These are phyloP conservation scores for Cadophora sp. DNA, from an alignment of 2,329 filamentous ascomycete genomes.

Conservation along the genomic window DNA sequence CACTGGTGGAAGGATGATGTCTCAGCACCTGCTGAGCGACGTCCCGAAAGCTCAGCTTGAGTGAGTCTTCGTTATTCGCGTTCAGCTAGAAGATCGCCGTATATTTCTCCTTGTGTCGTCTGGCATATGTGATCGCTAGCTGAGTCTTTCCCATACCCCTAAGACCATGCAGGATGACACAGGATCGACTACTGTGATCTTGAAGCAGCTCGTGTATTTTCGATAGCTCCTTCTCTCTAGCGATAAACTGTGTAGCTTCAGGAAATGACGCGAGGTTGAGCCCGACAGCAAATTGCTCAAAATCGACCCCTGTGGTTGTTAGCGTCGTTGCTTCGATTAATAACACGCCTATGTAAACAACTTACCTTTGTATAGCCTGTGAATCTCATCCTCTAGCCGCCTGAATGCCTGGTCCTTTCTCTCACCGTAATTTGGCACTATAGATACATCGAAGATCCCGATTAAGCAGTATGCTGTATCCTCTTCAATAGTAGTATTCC, in stretches of 20 bases:
- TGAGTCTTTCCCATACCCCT: conserved; percentile 55
- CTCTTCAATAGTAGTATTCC: conserved; percentile 46
- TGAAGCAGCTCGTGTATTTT: conserved; percentile 34
- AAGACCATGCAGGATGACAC: conserved; percentile 48
- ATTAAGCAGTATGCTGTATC: conserved; percentile 54
- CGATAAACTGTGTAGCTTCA: conserved; percentile 32
- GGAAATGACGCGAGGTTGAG: conserved; percentile 24
- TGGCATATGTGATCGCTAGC: conserved; percentile 47
- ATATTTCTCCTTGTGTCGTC: conserved; percentile 46
- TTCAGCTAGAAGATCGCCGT: conserved; percentile 53
- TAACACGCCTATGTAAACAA: conserved; percentile 12
- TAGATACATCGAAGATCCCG: conserved; percentile 52
- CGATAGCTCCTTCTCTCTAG: conserved; percentile 34
- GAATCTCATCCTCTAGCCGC: conserved; percentile 46
- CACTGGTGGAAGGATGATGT: conserved; percentile 36
- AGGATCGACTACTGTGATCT: conserved; percentile 16
- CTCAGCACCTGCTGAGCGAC: conserved; percentile 42
- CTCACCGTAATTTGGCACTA: conserved; percentile 53
- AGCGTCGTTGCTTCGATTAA: conserved; percentile 27
- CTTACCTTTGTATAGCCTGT: conserved; percentile 22
- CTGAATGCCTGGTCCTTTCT: conserved; percentile 43
- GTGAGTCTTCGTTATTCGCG: conserved; percentile 45
- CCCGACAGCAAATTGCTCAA: not conserved
- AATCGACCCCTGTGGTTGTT: conserved; percentile 19
- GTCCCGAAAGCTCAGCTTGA: conserved; percentile 46